Evolutionary conservation across 306 rosid species (phyloP), one percentile per base, ranked within the genome.

Genomic region (Vigna mungo): DNA sequence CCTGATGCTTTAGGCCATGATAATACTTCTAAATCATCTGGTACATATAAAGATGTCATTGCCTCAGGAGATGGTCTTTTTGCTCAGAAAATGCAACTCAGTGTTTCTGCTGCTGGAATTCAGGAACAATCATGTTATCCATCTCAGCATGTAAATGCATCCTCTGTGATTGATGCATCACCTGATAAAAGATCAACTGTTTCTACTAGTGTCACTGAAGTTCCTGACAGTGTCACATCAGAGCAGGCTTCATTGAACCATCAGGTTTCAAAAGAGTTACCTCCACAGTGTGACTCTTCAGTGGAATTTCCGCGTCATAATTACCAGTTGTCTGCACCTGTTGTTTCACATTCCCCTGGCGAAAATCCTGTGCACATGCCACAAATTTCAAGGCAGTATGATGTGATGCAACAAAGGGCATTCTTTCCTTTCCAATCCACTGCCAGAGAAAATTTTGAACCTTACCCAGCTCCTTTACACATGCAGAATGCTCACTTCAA

Each of bases 401-500:
- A 59, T 67, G 71, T 39, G 67, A 75, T 71, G 85, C 87, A 88
- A 66, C 91, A 88, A 82, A 80, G 79, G 86, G 71, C 83, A 30
- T 61, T 84, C 64, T 89, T 85, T 83, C 90, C 93, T 56, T 86
- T 81, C 68, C 89, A 88, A 47, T 75, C 90, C 66, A 73, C 85
- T 41, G 34, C 80, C 55, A 76, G 85, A 49, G 91, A 76, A 71
- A 78, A 76, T 27, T 80, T 79, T 74, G 87, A 85, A 54, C 79
- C 90, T 84, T 86, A 69, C 73, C 85, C 84, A 27, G 88, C 78
- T 82, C 76, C 80, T 2, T 56, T 85, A 18, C 76, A 73, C 74
- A 60, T 15, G 11, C 94, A 90, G 60, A 83, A 80, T 82, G 59
- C 89, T 75, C 93, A 86, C 44, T 82, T 88, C 51, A 53, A 81